These are phyloP conservation scores for Nothophytophthora sp. DNA, from an alignment of 352 stramenopile genomes.

Conservation along the genomic window DNA sequence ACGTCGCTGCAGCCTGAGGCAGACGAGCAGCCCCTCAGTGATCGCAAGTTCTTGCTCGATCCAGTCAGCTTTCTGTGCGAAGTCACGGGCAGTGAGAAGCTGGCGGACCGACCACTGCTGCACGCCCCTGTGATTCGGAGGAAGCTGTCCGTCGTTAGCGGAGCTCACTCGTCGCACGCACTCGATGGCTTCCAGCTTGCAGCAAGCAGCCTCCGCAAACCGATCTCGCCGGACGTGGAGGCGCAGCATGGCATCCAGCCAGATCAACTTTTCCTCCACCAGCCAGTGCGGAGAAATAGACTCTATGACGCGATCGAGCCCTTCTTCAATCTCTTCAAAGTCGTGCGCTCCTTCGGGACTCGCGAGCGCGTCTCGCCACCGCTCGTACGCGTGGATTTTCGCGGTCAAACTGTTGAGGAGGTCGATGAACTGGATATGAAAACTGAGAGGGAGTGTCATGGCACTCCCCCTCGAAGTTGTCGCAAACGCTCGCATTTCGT, in stretches of 20 bases:
- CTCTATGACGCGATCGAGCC: constrained; percentile 38
- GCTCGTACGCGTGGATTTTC: constrained; percentile 62
- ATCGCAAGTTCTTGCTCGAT: constrained; percentile 53
- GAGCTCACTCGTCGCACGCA: constrained; percentile 21
- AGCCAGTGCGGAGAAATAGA: constrained; percentile 63
- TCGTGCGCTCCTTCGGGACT: constrained; percentile 26
- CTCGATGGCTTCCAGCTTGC: constrained; percentile 51
- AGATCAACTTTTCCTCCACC: constrained; percentile 55
- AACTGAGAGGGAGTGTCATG: constrained; percentile 23
- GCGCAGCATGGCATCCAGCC: constrained; percentile 58
- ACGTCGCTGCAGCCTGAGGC: constrained; percentile 31
- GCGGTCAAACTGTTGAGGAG: constrained; percentile 49
- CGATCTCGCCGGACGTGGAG: constrained; percentile 43
- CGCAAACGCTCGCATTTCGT: constrained; percentile 49
- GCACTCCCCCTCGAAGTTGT: constrained; percentile 8
- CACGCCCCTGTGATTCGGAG: constrained; percentile 2
- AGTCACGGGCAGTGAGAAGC: constrained; percentile 35
- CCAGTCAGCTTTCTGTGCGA: constrained; percentile 51
- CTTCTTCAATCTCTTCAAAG: constrained; percentile 74
- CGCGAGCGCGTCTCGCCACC: constrained; percentile 44
- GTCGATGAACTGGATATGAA: constrained; percentile 49
- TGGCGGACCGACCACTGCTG: constrained; percentile 44
- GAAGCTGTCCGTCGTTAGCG: neutral
- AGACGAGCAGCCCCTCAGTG: constrained; percentile 46
- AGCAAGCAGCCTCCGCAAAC: constrained; percentile 64